Percentiles rank a stretch among this genome's conserved stretches.
Evolutionary conservation across 805 yeast species (phyloP).

Genomic region (Lachancea lanzarotensis): DNA sequence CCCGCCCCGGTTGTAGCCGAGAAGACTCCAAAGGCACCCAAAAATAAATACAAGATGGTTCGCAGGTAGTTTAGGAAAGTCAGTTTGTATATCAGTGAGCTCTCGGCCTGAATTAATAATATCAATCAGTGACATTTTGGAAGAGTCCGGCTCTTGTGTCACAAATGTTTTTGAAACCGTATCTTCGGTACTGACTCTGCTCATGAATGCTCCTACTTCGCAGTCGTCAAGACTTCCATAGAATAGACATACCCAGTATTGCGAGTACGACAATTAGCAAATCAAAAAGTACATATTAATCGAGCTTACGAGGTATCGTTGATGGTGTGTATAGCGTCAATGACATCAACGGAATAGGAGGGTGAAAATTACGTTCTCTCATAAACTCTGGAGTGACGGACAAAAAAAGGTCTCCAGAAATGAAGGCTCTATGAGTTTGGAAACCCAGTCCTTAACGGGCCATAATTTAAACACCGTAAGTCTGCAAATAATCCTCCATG

Average conservation of each 20-base stretch:
- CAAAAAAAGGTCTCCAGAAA: not conserved
- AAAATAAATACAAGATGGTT: constrained; percentile 29
- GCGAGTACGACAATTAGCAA: constrained; percentile 6
- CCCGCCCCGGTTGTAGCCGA: constrained; percentile 40
- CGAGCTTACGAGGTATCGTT: constrained; percentile 4
- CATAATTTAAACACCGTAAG: constrained; percentile 30
- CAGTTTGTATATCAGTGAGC: not conserved
- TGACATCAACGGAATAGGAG: not conserved
- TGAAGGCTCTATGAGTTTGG: constrained; percentile 1
- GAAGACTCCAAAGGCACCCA: constrained; percentile 27
- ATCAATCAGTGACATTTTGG: too few relatives aligned
- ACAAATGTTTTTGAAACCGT: not conserved
- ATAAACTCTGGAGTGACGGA: constrained; percentile 2
- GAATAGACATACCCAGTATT: not conserved
- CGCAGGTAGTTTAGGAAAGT: constrained; percentile 21
- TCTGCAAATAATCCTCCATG: constrained; percentile 50
- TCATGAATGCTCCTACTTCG: not conserved
- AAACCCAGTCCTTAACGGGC: not conserved
- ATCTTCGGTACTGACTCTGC: not conserved
- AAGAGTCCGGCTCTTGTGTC: not conserved
- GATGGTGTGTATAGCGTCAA: constrained; percentile 7
- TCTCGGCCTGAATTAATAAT: too few relatives aligned
- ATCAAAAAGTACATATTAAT: constrained; percentile 7
- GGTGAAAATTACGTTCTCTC: not conserved
- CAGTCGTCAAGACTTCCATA: not conserved